Conservation (phyloP, 345 rosid genomes). For the Camelina neglecta region DNA sequence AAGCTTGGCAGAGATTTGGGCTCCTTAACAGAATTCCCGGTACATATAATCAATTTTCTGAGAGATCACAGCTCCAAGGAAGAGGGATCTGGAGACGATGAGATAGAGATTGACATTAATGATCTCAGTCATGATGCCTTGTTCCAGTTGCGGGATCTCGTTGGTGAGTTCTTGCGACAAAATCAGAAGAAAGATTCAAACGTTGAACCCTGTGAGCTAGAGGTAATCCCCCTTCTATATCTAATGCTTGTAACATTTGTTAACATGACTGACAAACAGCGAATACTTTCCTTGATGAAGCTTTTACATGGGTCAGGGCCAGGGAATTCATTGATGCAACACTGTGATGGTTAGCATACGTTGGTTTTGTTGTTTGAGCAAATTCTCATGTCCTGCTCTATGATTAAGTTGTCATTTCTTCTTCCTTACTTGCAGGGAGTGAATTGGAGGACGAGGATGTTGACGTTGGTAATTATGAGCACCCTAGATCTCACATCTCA, state of each 20-base stretch:
- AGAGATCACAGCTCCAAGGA: conserved; percentile 79
- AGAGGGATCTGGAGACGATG: conserved; percentile 77
- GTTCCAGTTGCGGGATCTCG: conserved; percentile 67
- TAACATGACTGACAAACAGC: conserved; percentile 19
- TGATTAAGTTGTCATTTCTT: conserved; percentile 3
- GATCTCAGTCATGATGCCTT: conserved; percentile 67
- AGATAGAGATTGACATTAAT: conserved; percentile 95
- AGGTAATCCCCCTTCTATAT: conserved; percentile 53
- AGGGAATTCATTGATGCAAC: conserved; percentile 67
- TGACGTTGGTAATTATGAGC: conserved; percentile 71
- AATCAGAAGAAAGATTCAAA: conserved; percentile 49
- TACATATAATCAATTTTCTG: conserved; percentile 68
- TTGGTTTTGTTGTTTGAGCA: conserved; percentile 13
- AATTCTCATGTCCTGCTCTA: background rate
- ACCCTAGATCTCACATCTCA: conserved; percentile 49
- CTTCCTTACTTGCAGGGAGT: conserved; percentile 52
- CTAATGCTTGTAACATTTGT: conserved; percentile 14
- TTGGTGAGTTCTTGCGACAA: conserved; percentile 65
- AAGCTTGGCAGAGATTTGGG: conserved; percentile 84
- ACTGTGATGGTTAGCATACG: conserved; percentile 58
- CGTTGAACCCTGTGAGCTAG: conserved; percentile 70
- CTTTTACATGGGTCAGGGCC: conserved; percentile 63
- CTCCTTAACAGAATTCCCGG: conserved; percentile 59
- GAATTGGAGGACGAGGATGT: conserved; percentile 66
- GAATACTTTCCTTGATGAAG: conserved; percentile 48